Conservation (phyloP, 768 basidiomycete genomes). For the Lyophyllum shimeji region DNA sequence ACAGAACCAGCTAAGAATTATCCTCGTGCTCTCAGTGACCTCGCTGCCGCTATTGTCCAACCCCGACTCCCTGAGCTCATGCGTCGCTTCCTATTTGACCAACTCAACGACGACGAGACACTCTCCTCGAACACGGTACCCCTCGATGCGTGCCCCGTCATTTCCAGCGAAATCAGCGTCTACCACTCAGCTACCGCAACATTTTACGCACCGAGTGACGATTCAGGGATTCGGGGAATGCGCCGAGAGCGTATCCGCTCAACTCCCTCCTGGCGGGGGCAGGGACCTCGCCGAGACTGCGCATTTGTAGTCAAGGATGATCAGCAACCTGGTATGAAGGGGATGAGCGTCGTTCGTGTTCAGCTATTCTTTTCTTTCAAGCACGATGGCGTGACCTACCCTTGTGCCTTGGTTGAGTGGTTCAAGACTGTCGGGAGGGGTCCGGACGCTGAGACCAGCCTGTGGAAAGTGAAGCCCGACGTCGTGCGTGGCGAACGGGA, state of each 20-base stretch:
- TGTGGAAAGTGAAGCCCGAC: constrained; percentile 33
- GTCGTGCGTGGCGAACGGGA: no score
- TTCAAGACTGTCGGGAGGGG: constrained; percentile 17
- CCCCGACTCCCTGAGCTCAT: background rate
- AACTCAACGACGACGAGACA: background rate
- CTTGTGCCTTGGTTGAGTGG: constrained; percentile 26
- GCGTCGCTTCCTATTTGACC: background rate
- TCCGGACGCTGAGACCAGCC: constrained; percentile 15
- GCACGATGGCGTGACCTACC: background rate
- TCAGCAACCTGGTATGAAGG: background rate
- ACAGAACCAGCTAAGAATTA: background rate
- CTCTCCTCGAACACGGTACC: background rate
- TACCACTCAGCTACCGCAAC: constrained; percentile 1
- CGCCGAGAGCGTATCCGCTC: constrained; percentile 24
- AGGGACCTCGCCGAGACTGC: constrained; percentile 24
- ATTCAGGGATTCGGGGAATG: constrained; percentile 20
- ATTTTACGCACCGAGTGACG: constrained; percentile 20
- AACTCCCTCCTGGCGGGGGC: constrained; percentile 23
- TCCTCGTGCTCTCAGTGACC: background rate
- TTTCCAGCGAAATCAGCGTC: background rate
- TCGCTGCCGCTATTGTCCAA: background rate
- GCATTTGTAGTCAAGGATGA: constrained; percentile 24
- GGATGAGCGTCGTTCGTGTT: background rate
- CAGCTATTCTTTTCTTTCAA: background rate
- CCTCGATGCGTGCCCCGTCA: background rate